phyloP scores from a whole-genome alignment of 2,329 filamentous ascomycete genomes.

The Dothistroma septosporum region DNA sequence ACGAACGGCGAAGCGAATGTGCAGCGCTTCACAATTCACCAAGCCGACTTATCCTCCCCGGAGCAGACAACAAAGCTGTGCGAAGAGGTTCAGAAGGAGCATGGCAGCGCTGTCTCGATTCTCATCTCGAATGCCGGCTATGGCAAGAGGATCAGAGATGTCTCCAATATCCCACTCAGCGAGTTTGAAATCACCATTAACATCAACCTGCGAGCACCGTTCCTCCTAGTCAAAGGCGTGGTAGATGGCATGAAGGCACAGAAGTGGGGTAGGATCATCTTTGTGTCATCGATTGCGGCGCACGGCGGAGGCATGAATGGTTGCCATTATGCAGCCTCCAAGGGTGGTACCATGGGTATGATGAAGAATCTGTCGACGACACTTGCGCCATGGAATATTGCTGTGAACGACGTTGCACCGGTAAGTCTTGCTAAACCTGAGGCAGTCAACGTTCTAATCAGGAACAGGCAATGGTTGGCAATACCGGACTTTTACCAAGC shows the following conservation, averaged over 20 bases:
- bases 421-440: slow-evolving; percentile 2
- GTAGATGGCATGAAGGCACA: slow-evolving; percentile 58
- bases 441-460: background rate
- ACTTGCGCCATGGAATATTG: slow-evolving; percentile 58
- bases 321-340: slow-evolving; percentile 29
- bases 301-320: slow-evolving; percentile 61
- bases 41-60: slow-evolving; percentile 54
- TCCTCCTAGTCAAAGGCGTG: slow-evolving; percentile 57
- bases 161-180: slow-evolving; percentile 56
- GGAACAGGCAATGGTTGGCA: slow-evolving; percentile 56
- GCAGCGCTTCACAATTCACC: slow-evolving; percentile 51
- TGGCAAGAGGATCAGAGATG: slow-evolving; percentile 55
- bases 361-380: slow-evolving; percentile 61
- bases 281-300: slow-evolving; percentile 61
- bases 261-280: slow-evolving; percentile 61
- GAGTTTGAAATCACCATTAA: slow-evolving; percentile 62
- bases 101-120: slow-evolving; percentile 57
- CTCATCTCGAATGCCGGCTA: slow-evolving; percentile 64
- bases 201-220: slow-evolving; percentile 60
- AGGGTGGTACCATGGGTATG: slow-evolving; percentile 55
- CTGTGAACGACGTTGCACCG: slow-evolving; percentile 64
- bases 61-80: slow-evolving; percentile 54
- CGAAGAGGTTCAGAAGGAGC: slow-evolving; percentile 49
- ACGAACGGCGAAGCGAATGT: slow-evolving; percentile 24
- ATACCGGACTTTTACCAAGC: slow-evolving; percentile 53